Base-by-base conservation (phyloP, 805 yeast species). In the Ogataea methylovora region DNA sequence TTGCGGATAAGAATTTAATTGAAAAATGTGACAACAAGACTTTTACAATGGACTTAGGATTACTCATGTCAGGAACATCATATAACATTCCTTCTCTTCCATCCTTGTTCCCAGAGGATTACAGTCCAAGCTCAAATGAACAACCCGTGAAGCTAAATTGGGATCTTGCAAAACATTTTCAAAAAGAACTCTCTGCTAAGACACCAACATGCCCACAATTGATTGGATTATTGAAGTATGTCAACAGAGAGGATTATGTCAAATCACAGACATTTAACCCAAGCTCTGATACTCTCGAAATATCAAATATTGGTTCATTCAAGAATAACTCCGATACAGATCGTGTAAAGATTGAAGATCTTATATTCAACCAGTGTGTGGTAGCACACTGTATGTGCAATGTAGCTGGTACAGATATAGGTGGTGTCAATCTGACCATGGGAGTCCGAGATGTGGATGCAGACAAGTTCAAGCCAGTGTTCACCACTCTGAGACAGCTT, bases 251-350 rank as follows among this genome's bases (percentile, higher is more conserved):
- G 4, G 24, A 32, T 3, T 43, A 21, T n/a, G 16, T 45, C 2
- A 19, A 35, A 10, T 11, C 17, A 1, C 5, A 28, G 17, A 18
- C n/a, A 8, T 11, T 27, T 17, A 20, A 22, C 2, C 40, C 45
- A 5, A 29, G 37, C 12, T 15, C 24, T 2, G 26, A 21, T 12
- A 42, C 47, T 3, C 7, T 45, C 12, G 52, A 43, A 22, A 18
- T 51, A 1, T 51, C 54, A 2, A 51, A 51, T 30, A 32, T 51
- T 21, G 49, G 48, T 8, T 25, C 36, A 3, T 29, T 39, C 10
- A 36, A 16, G 8, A 37, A 33, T 18, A 10, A 13, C 2, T 8
- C 27, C 6, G 23, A 30, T 4, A 9, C 22, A 2, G 20, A 29
- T n/a, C 4, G 29, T 4, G 33, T 39, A 23, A 31, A 42, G 15